Base-by-base conservation (phyloP, 495 filamentous ascomycete genomes). In the Pyronema domesticum region DNA sequence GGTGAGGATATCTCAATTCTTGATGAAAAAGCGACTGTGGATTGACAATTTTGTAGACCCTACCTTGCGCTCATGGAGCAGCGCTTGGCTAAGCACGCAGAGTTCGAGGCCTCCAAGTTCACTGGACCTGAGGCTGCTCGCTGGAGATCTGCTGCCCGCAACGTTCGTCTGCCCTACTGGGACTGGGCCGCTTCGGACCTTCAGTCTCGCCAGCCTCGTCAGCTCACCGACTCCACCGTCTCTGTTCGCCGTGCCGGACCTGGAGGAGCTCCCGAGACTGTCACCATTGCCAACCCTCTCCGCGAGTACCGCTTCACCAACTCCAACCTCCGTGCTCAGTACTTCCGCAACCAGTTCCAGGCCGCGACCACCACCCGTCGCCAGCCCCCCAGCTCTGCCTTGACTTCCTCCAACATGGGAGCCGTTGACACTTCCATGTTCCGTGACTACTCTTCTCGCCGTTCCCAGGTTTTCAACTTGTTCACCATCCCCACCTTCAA, bases 41-140 rank as follows among this genome's bases (percentile, higher is more conserved):
- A 47, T 19, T 47, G 10, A 42, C 15, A 17, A 17, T 42, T 13
- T 47, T 7, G 3, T 19, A 47, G 47, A 18, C 77, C 81, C 13
- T 86, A 85, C 65, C 70, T 85, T 52, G 74, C 74, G 39, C 66
- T 85, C 33, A 78, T 76, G 56, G 82, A 53, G 58, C 57, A 65
- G 57, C 48, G 6, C 11, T 44, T 64, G 48, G 15, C 17, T 11
- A 6, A 7, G 6, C 55, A 64, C 46, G 61, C 62, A 1, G 42
- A 36, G 17, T 37, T 9, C 5, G 58, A 51, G 34, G 61, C 61
- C 14, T 48, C 14, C 6, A 54, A 46, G 34, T 65, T 64, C 42
- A 60, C 52, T 23, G 61, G 58, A 9, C 11, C 9, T 1, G 45
- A 61, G 23, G 61, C 58, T 14, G 51, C 57, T 33, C 56, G 42